Evolutionary conservation across 768 basidiomycete species (phyloP), one percentile per base, ranked within the genome.

Genomic region (Auricularia sp.): DNA sequence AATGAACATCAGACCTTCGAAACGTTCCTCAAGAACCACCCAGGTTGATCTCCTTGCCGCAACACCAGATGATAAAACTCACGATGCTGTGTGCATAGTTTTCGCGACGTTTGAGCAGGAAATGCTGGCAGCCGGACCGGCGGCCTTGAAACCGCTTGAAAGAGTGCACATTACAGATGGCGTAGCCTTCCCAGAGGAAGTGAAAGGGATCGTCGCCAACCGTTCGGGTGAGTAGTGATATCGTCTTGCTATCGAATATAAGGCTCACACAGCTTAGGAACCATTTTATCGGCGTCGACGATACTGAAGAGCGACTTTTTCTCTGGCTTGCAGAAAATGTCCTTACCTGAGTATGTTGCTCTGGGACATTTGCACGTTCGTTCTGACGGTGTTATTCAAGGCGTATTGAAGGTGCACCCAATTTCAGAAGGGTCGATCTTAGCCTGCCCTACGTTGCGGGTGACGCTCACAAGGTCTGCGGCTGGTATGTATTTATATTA

Each of bases 261-360:
- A 54, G 7, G 29, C 10, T 12, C n/a, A n/a, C n/a, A 18, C 53
- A 54, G 18, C 29, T 2, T 29, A 54, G 53, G 97, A 8, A 84
- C 81, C 66, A 90, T 98, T 65, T 77, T 98, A 0, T 96, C 92
- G 12, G 90, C 93, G 1, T 91, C 87, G 3, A 93, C 94, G 1
- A 97, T 98, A 69, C 78, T 98, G 71, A 99, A 99, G 78, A 92
- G 90, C 70, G 93, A 95, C 72, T 93, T 93, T 80, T 95, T 95
- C 81, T 86, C 86, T 5, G 91, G 91, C 71, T 72, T 98, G 36
- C 97, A 98, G 76, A 98, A 98, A 78, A 93, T 97, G 87, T 91
- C 91, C 3, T 78, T 99, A 2, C 91, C 94, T 0, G 97, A 98
- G 90, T 95, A 66, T 66, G 87, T 77, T 3, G 6, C 11, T 35